A percentile compares a stretch with the other conserved stretches of the same genome.
Conservation (phyloP, 2,329 filamentous ascomycete species). For the Teratosphaeriaceae sp. region DNA sequence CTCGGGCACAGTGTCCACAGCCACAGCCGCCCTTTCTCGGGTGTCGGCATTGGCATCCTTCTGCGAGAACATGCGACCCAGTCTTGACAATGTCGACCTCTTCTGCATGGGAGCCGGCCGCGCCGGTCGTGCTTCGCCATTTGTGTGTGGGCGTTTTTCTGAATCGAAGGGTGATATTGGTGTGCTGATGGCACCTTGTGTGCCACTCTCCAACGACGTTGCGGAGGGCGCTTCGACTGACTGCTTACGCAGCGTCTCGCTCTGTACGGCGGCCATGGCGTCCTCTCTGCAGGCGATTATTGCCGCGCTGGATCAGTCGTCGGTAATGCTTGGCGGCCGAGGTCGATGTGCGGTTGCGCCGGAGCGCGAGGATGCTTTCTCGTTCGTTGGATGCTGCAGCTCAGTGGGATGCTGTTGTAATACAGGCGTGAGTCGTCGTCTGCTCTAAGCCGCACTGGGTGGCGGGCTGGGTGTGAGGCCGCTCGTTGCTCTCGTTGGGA, state of each 20-base stretch:
- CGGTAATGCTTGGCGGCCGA: background rate
- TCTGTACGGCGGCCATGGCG: background rate
- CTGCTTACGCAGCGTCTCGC: background rate
- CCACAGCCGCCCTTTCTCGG: constrained; percentile 16
- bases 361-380: background rate
- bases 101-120: constrained; percentile 25
- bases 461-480: no score
- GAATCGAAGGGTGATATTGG: constrained; percentile 1
- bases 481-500: no score
- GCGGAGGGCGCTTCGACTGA: background rate
- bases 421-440: no score
- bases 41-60: constrained; percentile 23
- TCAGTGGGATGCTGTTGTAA: no score
- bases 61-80: constrained; percentile 38
- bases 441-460: no score
- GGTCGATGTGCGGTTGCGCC: background rate
- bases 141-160: constrained; percentile 5
- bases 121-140: constrained; percentile 17
- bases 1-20: constrained; percentile 23
- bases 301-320: no score
- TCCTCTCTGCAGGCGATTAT: background rate
- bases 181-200: constrained; percentile 2
- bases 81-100: constrained; percentile 33
- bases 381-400: background rate
- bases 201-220: background rate